phyloP scores from a whole-genome alignment of 495 filamentous ascomycete genomes.

The Lepraria neglecta region DNA sequence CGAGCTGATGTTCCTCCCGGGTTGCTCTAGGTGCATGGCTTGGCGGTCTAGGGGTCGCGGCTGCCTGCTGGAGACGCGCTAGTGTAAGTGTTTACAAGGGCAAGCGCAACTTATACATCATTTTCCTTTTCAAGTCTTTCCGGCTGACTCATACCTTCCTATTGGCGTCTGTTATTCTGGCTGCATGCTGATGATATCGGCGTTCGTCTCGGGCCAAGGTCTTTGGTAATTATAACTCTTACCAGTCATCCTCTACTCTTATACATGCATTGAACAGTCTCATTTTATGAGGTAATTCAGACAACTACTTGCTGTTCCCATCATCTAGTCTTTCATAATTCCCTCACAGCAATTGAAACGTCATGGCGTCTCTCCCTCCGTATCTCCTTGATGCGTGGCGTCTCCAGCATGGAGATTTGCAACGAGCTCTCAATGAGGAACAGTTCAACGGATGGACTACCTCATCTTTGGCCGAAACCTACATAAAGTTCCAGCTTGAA shows the following conservation, averaged over 20 bases:
- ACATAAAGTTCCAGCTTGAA: constrained; percentile 22
- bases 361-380: constrained; percentile 15
- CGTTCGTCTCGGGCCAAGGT: background rate
- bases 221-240: no score
- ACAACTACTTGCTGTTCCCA: background rate
- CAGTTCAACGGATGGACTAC: constrained; percentile 17
- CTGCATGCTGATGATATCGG: background rate
- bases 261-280: no score
- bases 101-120: background rate
- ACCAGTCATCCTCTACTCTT: no score
- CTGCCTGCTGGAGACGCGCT: constrained; percentile 3
- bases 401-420: constrained; percentile 13
- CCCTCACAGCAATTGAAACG: background rate
- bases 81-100: background rate
- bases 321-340: background rate
- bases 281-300: background rate
- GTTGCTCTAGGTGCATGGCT: no score
- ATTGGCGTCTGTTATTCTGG: background rate
- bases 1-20: no score
- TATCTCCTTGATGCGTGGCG: constrained; percentile 22
- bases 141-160: background rate
- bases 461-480: constrained; percentile 22
- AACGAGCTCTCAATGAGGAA: background rate
- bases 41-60: background rate
- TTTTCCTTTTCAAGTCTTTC: background rate